phyloP scores from a whole-genome alignment of 768 basidiomycete genomes.

The Ramaria rubella region DNA sequence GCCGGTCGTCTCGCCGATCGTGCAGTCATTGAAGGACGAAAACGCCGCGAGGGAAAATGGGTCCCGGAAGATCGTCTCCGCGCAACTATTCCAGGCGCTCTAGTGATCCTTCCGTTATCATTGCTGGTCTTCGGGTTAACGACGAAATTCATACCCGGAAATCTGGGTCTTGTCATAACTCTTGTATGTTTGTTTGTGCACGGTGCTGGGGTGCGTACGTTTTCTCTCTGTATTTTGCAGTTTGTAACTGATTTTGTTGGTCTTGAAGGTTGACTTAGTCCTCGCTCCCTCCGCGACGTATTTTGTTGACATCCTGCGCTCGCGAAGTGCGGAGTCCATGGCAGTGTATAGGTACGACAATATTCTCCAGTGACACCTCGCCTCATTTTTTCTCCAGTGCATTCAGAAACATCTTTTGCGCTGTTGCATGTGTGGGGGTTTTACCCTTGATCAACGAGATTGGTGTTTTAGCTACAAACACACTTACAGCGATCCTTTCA shows the following conservation, averaged over 20 bases:
- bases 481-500: conserved; percentile 37
- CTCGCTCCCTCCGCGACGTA: conserved; percentile 53
- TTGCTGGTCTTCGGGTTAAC: conserved; percentile 43
- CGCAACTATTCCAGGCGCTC: conserved; percentile 40
- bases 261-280: conserved; percentile 56
- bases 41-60: conserved; percentile 49
- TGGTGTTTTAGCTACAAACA: conserved; percentile 47
- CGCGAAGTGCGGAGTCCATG: conserved; percentile 56
- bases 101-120: conserved; percentile 47
- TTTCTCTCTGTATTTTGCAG: no score
- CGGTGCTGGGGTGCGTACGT: conserved; percentile 53
- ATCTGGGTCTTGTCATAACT: conserved; percentile 42
- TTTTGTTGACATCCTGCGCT: conserved; percentile 52
- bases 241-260: no score
- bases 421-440: conserved; percentile 37
- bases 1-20: conserved; percentile 55
- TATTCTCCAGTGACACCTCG: background rate
- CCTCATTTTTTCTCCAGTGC: background rate
- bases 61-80: conserved; percentile 65
- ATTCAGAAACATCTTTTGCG: no score
- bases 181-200: conserved; percentile 56
- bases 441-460: conserved; percentile 48
- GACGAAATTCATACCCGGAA: conserved; percentile 45
- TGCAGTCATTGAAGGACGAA: conserved; percentile 41
- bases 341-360: conserved; percentile 46